Evolutionary conservation across 805 yeast species (phyloP).

Genomic region (Yarrowia sp.): DNA sequence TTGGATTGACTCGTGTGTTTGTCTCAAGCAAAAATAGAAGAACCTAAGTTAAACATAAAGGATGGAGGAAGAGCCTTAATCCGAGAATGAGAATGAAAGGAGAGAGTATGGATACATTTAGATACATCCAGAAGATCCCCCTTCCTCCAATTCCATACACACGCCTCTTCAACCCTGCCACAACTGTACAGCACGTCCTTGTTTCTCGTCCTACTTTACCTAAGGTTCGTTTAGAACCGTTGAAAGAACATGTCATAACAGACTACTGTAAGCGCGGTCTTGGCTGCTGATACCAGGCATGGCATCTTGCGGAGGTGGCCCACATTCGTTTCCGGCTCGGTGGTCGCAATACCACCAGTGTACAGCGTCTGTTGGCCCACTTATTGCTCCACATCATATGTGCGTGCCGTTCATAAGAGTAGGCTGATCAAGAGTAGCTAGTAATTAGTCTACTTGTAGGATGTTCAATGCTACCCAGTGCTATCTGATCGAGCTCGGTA

Average conservation of each 20-base stretch:
- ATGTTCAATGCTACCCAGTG: no score
- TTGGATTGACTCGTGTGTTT: slow-evolving; percentile 21
- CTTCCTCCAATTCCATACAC: no score
- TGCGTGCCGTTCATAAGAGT: no score
- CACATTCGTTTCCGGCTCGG: neutral
- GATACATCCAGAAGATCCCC: no score
- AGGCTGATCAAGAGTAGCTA: no score
- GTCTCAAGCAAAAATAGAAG: slow-evolving; percentile 20
- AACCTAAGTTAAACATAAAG: neutral
- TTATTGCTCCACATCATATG: neutral
- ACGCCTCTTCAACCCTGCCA: no score
- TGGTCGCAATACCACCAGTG: no score
- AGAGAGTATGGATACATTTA: no score
- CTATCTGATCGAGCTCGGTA: no score
- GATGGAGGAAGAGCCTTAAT: neutral
- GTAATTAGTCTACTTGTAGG: no score
- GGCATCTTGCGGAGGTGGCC: slow-evolving; percentile 7
- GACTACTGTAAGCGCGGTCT: slow-evolving; percentile 23
- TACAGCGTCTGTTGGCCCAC: neutral
- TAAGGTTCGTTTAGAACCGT: slow-evolving; percentile 26
- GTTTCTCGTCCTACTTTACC: neutral
- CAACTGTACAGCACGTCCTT: neutral
- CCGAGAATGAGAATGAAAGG: neutral
- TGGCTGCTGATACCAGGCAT: slow-evolving; percentile 17
- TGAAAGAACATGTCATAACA: slow-evolving; percentile 33